Evolutionary conservation across 2,329 filamentous ascomycete species (phyloP).

Genomic region (Thermothelomyces thermophilus): DNA sequence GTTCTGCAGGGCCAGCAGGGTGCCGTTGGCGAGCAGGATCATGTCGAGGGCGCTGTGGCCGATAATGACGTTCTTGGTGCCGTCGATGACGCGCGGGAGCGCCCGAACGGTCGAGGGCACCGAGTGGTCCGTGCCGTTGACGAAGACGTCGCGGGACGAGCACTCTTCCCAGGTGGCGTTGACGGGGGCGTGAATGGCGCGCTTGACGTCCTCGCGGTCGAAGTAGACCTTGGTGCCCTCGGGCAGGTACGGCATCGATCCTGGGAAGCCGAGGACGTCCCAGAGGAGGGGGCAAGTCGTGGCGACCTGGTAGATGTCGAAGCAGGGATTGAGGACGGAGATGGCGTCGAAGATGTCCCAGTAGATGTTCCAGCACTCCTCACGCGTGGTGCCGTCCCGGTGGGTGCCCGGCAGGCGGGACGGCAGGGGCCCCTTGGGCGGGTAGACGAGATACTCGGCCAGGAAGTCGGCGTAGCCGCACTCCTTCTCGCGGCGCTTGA

Average conservation of each 20-base stretch:
- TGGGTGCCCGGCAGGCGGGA: conserved; percentile 38
- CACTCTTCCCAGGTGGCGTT: conserved; percentile 42
- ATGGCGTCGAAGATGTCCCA: conserved; percentile 49
- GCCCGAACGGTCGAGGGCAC: conserved; percentile 49
- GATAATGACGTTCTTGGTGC: conserved; percentile 65
- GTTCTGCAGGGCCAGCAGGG: conserved; percentile 67
- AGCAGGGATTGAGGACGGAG: conserved; percentile 64
- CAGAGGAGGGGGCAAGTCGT: conserved; percentile 64
- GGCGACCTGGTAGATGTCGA: conserved; percentile 67
- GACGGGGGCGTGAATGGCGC: conserved; percentile 63
- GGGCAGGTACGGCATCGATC: conserved; percentile 57
- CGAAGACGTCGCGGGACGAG: conserved; percentile 31
- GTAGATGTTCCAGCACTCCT: conserved; percentile 52
- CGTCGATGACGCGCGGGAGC: conserved; percentile 66
- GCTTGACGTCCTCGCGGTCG: conserved; percentile 62
- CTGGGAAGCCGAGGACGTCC: conserved; percentile 64
- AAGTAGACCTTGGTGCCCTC: conserved; percentile 60
- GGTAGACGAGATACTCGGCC: conserved; percentile 59
- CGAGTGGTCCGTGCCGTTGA: conserved; percentile 42
- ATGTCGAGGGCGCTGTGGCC: conserved; percentile 66
- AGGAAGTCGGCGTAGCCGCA: conserved; percentile 60
- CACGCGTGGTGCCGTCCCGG: conserved; percentile 30
- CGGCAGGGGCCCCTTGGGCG: conserved; percentile 57
- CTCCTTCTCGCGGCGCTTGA: conserved; percentile 45
- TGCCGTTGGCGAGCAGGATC: conserved; percentile 61